Percentiles rank a stretch among this genome's conserved stretches.
Conservation (phyloP, 164 flowering plant species). For the Aristolochia contorta region DNA sequence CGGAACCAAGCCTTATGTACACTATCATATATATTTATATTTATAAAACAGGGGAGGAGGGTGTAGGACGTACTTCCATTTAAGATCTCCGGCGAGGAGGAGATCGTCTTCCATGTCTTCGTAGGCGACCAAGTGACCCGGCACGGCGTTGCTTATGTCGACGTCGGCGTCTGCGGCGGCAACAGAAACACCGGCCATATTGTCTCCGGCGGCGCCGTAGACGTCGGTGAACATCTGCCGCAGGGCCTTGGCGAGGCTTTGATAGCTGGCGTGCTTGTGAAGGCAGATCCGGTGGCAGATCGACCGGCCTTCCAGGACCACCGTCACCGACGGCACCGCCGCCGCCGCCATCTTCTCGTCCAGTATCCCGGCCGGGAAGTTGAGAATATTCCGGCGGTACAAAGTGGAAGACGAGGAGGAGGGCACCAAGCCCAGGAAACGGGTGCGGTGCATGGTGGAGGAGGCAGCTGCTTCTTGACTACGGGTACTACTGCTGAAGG, state of each 20-base stretch:
- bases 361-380: slow-evolving; percentile 15
- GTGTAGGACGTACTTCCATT: slow-evolving; percentile 56
- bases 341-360: slow-evolving; percentile 32
- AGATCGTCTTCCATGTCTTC: slow-evolving; percentile 87
- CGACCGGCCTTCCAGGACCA: slow-evolving; percentile 73
- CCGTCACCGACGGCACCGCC: slow-evolving; percentile 66
- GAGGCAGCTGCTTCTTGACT: slow-evolving; percentile 1
- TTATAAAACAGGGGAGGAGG: background rate
- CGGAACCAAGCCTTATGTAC: too few relatives aligned
- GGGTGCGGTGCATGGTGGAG: too few relatives aligned
- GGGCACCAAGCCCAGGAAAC: slow-evolving; percentile 9
- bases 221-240: slow-evolving; percentile 54
- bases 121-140: slow-evolving; percentile 71
- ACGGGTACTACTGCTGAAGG: slow-evolving; percentile 8
- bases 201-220: slow-evolving; percentile 11
- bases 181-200: too few relatives aligned
- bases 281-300: slow-evolving; percentile 76
- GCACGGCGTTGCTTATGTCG: slow-evolving; percentile 61
- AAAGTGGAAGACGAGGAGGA: background rate
- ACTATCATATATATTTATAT: too few relatives aligned
- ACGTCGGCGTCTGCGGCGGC: slow-evolving; percentile 8
- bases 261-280: slow-evolving; percentile 51
- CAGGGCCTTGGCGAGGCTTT: slow-evolving; percentile 55
- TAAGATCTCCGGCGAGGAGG: slow-evolving; percentile 77
- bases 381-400: slow-evolving; percentile 6